Percentiles rank a stretch among this genome's conserved stretches.
phyloP scores from a whole-genome alignment of 805 yeast genomes.

The Candida nonsorbophila region DNA sequence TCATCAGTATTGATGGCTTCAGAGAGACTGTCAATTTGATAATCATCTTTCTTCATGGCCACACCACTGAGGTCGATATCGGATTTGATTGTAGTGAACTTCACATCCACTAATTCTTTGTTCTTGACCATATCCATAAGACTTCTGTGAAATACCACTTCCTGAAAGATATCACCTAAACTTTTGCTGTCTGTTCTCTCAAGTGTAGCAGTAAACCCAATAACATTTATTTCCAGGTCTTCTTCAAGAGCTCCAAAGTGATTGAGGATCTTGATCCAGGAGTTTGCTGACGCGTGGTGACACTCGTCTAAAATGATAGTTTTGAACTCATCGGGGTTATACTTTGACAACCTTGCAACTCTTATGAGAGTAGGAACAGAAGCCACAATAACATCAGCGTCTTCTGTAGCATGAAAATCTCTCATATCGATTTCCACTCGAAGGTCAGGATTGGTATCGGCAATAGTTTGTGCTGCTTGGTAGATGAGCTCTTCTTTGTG shows the following conservation, averaged over 20 bases:
- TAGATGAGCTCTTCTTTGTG: constrained; percentile 74
- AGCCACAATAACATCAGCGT: constrained; percentile 66
- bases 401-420: constrained; percentile 30
- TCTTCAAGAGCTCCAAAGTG: constrained; percentile 49
- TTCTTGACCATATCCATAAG: constrained; percentile 61
- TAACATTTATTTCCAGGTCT: constrained; percentile 45
- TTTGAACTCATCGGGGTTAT: constrained; percentile 57
- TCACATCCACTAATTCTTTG: constrained; percentile 66
- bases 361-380: constrained; percentile 65
- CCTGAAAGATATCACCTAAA: constrained; percentile 57
- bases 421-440: constrained; percentile 71
- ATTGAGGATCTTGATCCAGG: constrained; percentile 54
- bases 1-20: constrained; percentile 48
- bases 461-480: constrained; percentile 58
- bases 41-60: constrained; percentile 43
- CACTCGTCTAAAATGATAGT: constrained; percentile 86
- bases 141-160: constrained; percentile 65
- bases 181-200: constrained; percentile 68
- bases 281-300: constrained; percentile 77
- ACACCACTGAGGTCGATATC: constrained; percentile 40
- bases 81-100: constrained; percentile 53
- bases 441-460: constrained; percentile 42
- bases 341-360: constrained; percentile 41
- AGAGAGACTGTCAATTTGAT: constrained; percentile 45
- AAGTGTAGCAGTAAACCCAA: constrained; percentile 89